Base-by-base conservation (phyloP, 2,329 filamentous ascomycete genomes). In the Alternaria angustiovoidea region DNA sequence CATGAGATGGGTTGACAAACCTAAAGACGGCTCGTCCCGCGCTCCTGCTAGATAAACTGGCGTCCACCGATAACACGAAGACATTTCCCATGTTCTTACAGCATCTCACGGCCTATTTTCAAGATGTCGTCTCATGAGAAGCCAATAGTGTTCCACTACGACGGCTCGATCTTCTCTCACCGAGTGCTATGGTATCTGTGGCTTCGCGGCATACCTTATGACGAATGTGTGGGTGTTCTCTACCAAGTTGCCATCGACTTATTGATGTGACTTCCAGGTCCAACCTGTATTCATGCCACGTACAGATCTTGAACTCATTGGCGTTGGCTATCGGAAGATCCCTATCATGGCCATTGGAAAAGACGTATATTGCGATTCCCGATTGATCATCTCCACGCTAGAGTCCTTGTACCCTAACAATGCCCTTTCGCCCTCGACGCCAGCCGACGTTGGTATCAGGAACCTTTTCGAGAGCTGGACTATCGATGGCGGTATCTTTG, bases 101-200 rank as follows among this genome's bases (percentile, higher is more conserved):
- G 0, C 2, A 4, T 16, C 20, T 7, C 16, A 24, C 6, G 11
- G 11, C 16, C 22, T 4, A 12, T 20, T 14, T 12, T 4, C n/a
- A 12, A 36, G 0, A 73, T 75, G 71, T 36, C 67, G 1, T 49
- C 62, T 6, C 39, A 57, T 5, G 79, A 81, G 49, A 77, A 78
- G n/a, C 84, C 89, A 20, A 80, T 91, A 7, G 71, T 92, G 1
- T 91, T 89, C 74, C 88, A 91, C 75, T 92, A 92, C 73, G 73
- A 81, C 1, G 83, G 81, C 69, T 91, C 89, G 11, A 89, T 89
- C 0, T 91, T 86, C 69, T 89, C 88, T 7, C 83, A 83, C 55
- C 81, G 88, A 60, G 76, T 92, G 28, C 77, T 85, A 26, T 91
- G 89, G 88, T 92, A 92, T 72, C 81, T 92, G 12, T 81, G 83